Evolutionary conservation across 208 protist species (phyloP).

Genomic region (Vickermania ingenoplastis): DNA sequence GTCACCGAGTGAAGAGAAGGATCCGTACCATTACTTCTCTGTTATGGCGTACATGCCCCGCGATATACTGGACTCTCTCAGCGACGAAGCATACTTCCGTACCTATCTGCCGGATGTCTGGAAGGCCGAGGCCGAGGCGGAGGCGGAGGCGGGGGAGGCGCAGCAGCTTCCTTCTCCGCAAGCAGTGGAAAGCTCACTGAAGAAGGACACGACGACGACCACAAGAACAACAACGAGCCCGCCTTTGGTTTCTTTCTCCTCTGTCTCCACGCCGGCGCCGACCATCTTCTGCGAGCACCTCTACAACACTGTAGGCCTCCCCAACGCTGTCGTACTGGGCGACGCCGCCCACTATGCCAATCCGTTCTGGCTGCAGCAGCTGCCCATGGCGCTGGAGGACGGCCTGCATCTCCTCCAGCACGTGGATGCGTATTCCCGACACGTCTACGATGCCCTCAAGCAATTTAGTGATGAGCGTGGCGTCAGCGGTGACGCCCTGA

Average conservation of each 20-base stretch:
- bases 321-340: conserved; percentile 71
- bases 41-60: conserved; percentile 75
- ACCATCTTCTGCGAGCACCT: conserved; percentile 84
- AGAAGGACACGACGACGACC: not conserved
- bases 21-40: conserved; percentile 37
- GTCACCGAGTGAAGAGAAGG: not conserved
- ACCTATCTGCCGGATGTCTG: conserved; percentile 22
- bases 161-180: not conserved
- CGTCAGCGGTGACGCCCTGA: conserved; percentile 66
- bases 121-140: not conserved
- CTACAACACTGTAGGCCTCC: conserved; percentile 78
- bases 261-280: conserved; percentile 23
- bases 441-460: conserved; percentile 83
- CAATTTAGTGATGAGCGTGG: conserved; percentile 84
- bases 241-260: conserved; percentile 3
- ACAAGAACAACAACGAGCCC: not conserved
- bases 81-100: conserved; percentile 9
- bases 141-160: not conserved
- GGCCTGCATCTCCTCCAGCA: conserved; percentile 65
- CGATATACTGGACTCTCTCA: conserved; percentile 18
- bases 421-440: conserved; percentile 72
- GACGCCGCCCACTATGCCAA: conserved; percentile 76
- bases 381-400: conserved; percentile 80
- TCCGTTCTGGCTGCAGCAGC: conserved; percentile 78
- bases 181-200: not conserved